Conservation (phyloP, 2,329 filamentous ascomycete species). For the Chaetomium globosum region DNA sequence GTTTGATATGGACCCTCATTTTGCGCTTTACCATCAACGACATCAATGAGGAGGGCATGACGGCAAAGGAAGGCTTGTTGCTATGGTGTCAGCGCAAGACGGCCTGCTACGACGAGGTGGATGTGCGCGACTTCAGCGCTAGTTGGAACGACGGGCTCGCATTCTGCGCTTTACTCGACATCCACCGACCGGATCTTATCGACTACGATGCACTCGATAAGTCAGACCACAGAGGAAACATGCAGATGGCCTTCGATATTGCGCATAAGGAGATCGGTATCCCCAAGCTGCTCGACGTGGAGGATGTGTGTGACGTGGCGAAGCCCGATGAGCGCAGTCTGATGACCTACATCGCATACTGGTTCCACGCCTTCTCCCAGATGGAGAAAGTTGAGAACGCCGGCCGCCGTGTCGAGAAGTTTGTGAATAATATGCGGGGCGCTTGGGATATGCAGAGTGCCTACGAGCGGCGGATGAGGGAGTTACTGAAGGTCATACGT, state of each 20-base stretch:
- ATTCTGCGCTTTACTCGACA: conserved; percentile 94
- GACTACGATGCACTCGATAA: conserved; percentile 96
- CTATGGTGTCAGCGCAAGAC: conserved; percentile 99
- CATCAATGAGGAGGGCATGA: conserved; percentile 97
- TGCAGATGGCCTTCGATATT: conserved; percentile 97
- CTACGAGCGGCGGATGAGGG: conserved; percentile 88
- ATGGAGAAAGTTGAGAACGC: conserved; percentile 99
- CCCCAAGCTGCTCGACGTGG: conserved; percentile 90
- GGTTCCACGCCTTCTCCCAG: conserved; percentile 99
- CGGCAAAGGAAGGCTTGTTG: conserved; percentile 90
- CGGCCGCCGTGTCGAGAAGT: conserved; percentile 93
- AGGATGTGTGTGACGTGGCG: conserved; percentile 95
- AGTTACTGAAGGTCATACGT: conserved; percentile 73
- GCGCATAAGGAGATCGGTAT: conserved; percentile 96
- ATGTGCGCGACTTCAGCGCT: conserved; percentile 89
- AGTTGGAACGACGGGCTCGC: conserved; percentile 98
- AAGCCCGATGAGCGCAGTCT: conserved; percentile 94
- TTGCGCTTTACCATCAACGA: conserved; percentile 97
- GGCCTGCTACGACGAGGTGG: conserved; percentile 95
- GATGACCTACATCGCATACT: conserved; percentile 99
- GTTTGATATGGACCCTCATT: conserved; percentile 98
- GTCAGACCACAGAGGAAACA: conserved; percentile 90
- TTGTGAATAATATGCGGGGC: conserved; percentile 97
- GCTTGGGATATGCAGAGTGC: conserved; percentile 99
- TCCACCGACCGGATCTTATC: conserved; percentile 94